Evolutionary conservation across 2,329 filamentous ascomycete species (phyloP), one percentile per base, ranked within the genome.

Genomic region (Colletotrichum lindemuthianum): DNA sequence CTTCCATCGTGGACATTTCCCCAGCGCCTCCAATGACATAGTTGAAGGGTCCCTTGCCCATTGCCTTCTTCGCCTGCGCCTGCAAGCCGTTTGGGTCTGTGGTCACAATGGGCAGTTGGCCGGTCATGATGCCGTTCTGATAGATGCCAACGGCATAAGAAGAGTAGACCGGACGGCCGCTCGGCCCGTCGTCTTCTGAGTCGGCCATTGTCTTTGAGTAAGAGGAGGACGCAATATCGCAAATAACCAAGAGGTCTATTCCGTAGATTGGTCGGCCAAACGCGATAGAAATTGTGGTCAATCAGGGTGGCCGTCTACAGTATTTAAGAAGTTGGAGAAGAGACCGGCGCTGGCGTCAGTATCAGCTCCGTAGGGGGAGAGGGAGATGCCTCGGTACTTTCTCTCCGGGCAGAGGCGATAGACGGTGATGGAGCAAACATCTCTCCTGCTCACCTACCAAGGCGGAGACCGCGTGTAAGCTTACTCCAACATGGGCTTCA

Each of bases 11-110:
- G 2, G 85, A 80, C 41, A 82, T 79, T 69, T 88, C 86, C 2
- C 88, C 86, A 0, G 88, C 88, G 7, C 86, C 86, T n/a, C 88
- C 87, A 13, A 82, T 78, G 32, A 89, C 83, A 75, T 90, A 90
- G 66, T 85, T 85, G 71, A 84, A 90, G 8, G 82, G 78, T 10
- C 80, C 78, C 2, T 75, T 73, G 16, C 76, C 73, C 74, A 89
- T 78, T 12, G 72, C 74, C 58, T 81, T 75, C 55, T 77, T 78
- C 2, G 88, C 88, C 69, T 87, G 82, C 34, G 80, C 78, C 69
- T 89, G 83, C 4, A 89, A 78, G 57, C 79, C 78, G 67, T 83
- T 85, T 7, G 86, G 83, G 58, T 89, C 83, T 2, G 87, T 89
- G 0, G 86, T 89, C 48, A 88, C 81, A 36, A 77, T 74, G 11